Base-by-base conservation (phyloP, 2,329 filamentous ascomycete genomes). In the Colletotrichum liriopes region DNA sequence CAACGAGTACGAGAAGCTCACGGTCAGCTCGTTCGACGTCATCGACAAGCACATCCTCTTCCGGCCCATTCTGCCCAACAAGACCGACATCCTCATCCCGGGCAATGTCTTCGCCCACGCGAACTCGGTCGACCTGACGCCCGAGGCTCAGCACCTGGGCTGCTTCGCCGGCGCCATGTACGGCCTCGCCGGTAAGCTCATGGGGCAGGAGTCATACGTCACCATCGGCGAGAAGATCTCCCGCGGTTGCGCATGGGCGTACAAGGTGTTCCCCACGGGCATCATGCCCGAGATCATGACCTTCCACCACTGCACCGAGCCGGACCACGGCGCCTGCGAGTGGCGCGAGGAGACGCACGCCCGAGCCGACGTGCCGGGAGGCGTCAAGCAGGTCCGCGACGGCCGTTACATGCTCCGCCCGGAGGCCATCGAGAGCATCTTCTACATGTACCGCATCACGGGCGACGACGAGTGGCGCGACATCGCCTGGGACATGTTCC, bases 151-250 rank as follows among this genome's bases (percentile, higher is more conserved):
- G 60, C 92, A 93, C 78, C 81, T 92, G 3, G 86, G 86, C 5
- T 93, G 92, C 79, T 93, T 92, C 77, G 84, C 88, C 1, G 91
- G 92, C 5, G 92, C 91, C 18, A 90, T 92, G 84, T 87, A 92
- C 43, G 91, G 85, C 1, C 86, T 93, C 23, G 90, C 87, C 6
- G 88, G 91, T 0, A 88, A 86, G 65, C 82, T 92, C 32, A 89
- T 93, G 69, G 77, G 83, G 26, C 81, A 82, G 23, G 78, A 80
- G 3, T 83, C 87, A 76, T 83, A 88, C 73, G 78, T 89, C 64
- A 79, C 83, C 55, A 77, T 86, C 20, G 88, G 83, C n/a, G 81
- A 81, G 11, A 84, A 84, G 54, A 82, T 90, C 23, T 84, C 88
- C 0, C 82, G 85, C 29, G 88, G 88, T 51, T 90, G 88, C 74